Percentiles rank a stretch among this genome's conserved stretches.
Evolutionary conservation across 2,329 filamentous ascomycete species (phyloP).

Genomic region (Exserohilum turcica): DNA sequence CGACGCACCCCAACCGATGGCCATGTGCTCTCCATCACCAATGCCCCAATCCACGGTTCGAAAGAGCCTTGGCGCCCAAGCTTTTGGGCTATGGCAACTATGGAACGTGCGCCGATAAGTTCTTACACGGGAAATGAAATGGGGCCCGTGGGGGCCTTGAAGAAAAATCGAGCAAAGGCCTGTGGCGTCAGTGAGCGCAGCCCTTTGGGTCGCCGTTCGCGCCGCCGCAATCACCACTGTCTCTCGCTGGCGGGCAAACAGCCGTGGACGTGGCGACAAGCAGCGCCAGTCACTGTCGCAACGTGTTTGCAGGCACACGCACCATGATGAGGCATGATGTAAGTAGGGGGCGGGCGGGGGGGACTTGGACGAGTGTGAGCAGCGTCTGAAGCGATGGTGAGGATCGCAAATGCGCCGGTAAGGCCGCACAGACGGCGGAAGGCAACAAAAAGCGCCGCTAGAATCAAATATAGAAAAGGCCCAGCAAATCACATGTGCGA

Average conservation of each 20-base stretch:
- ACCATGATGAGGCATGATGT: not conserved
- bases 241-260: not conserved
- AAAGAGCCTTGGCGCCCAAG: conserved; percentile 1
- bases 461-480: not conserved
- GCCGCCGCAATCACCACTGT: not conserved
- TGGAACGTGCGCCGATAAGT: conserved; percentile 7
- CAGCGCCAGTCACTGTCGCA: not conserved
- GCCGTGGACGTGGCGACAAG: not conserved
- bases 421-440: not conserved
- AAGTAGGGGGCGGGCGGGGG: no score
- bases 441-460: not conserved
- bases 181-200: not conserved
- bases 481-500: not conserved
- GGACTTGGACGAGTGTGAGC: no score
- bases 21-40: not conserved
- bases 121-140: not conserved
- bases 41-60: not conserved
- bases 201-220: not conserved
- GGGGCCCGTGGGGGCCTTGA: not conserved
- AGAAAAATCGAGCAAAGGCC: not conserved
- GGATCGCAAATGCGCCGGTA: not conserved
- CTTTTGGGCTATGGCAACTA: conserved; percentile 1
- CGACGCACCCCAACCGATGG: not conserved
- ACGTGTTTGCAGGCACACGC: not conserved
- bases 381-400: not conserved